Evolutionary conservation across 345 rosid genomes (phyloP).

Genomic region (Rhizophora apiculata): DNA sequence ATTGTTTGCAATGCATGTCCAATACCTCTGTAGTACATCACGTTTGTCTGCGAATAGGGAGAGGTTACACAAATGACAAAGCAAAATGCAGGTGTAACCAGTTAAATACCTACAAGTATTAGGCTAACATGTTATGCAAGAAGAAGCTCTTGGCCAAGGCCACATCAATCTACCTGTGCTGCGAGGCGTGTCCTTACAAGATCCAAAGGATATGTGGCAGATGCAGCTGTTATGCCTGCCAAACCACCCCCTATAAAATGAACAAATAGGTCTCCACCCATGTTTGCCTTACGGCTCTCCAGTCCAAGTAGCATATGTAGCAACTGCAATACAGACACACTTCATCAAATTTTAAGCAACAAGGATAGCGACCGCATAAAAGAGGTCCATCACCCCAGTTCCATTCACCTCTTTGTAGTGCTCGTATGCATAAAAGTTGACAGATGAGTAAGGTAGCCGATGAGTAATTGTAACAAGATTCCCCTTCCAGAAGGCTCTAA

Average conservation of each 20-base stretch:
- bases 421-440: constrained; percentile 86
- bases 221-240: constrained; percentile 93
- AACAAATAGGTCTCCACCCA: constrained; percentile 40
- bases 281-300: constrained; percentile 35
- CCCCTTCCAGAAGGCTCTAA: constrained; percentile 94
- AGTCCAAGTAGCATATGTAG: constrained; percentile 39
- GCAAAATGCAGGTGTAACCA: neutral
- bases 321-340: constrained; percentile 42
- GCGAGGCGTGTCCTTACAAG: constrained; percentile 97
- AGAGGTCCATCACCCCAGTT: neutral
- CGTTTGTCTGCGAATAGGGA: constrained; percentile 49
- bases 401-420: constrained; percentile 64
- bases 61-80: neutral
- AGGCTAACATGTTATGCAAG: neutral
- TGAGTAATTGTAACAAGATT: constrained; percentile 92
- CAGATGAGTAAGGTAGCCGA: constrained; percentile 87
- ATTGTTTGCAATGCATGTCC: constrained; percentile 71
- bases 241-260: constrained; percentile 85
- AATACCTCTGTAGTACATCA: constrained; percentile 80
- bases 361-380: neutral
- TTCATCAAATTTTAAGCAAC: constrained; percentile 7
- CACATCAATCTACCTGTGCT: constrained; percentile 60
- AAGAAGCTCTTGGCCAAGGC: constrained; percentile 2
- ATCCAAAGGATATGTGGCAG: constrained; percentile 88
- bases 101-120: too few species aligned